A percentile compares a stretch with the other conserved stretches of the same genome.
phyloP scores from a whole-genome alignment of 805 yeast genomes.

The Suhomyces vadensis region DNA sequence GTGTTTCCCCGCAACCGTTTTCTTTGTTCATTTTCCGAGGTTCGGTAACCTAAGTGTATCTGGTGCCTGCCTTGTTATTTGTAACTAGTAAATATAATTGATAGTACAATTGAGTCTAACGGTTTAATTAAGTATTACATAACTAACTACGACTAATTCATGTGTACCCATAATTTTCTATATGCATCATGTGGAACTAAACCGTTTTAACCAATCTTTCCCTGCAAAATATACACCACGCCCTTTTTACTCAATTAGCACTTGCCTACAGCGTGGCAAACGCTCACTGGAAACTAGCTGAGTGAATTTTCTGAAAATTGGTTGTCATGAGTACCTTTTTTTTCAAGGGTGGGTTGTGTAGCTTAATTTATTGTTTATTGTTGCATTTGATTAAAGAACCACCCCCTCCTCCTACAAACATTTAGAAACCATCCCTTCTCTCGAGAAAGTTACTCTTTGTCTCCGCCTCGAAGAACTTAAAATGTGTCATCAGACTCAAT shows the following conservation, averaged over 20 bases:
- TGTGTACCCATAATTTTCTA: too few species aligned
- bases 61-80: background rate
- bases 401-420: too few species aligned
- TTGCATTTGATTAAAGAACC: too few species aligned
- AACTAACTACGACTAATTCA: too few species aligned
- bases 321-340: conserved; percentile 1
- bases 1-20: background rate
- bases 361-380: too few species aligned
- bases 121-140: background rate
- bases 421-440: background rate
- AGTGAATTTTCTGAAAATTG: conserved; percentile 1
- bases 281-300: too few species aligned
- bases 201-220: too few species aligned
- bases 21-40: background rate
- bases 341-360: background rate
- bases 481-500: conserved; percentile 12
- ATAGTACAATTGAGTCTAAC: too few species aligned
- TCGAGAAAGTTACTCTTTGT: background rate
- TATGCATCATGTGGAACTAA: background rate
- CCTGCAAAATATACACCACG: too few species aligned
- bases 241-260: too few species aligned
- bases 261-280: too few species aligned
- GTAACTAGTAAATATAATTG: too few species aligned
- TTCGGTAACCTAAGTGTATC: background rate
- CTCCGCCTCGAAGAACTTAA: background rate